Evolutionary conservation across 441 rosid genomes (phyloP), one percentile per base, ranked within the genome.

Genomic region (Eutrema salsugineum): DNA sequence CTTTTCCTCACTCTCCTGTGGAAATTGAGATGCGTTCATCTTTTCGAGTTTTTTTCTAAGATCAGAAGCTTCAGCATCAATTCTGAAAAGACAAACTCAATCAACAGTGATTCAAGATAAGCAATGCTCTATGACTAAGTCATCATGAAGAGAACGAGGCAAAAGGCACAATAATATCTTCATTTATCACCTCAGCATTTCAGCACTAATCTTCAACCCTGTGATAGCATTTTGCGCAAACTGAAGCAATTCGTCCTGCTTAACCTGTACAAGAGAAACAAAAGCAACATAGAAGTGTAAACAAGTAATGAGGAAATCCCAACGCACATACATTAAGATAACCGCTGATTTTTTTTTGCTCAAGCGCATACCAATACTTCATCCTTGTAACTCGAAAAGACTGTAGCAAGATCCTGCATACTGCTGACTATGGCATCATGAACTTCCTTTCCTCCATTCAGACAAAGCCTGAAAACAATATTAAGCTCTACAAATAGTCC

Each of bases 211-310:
- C 83, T 96, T 96, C 84, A 96, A 84, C 62, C 99, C 97, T n/a
- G 97, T 76, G 78, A 96, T 83, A 66, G 99, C 95, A 58, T 82
- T 72, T 84, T 86, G 98, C 27, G 92, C 97, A 85, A 96, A 96
- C 61, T 93, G 99, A 83, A 96, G 98, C 77, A 96, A 76, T 78
- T 96, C 99, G 80, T 96, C 99, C 54, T 89, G 87, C 86, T 96
- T 96, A 74, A 90, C 99, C 99, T 96, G 71, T n/a, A 80, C 64
- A 77, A 35, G 49, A 46, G 73, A 14, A 73, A 20, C 36, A 11
- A 53, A 63, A 19, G 57, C 17, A 44, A 50, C 49, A 27, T 55
- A 11, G 49, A 47, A 5, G 19, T 55, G 15, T 36, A 60, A 48
- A 28, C 24, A 47, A 24, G 33, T 63, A 22, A 44, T 49, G 68